These are phyloP conservation scores for Apiospora sp. DNA, from an alignment of 2,329 filamentous ascomycete genomes.

Conservation along the genomic window DNA sequence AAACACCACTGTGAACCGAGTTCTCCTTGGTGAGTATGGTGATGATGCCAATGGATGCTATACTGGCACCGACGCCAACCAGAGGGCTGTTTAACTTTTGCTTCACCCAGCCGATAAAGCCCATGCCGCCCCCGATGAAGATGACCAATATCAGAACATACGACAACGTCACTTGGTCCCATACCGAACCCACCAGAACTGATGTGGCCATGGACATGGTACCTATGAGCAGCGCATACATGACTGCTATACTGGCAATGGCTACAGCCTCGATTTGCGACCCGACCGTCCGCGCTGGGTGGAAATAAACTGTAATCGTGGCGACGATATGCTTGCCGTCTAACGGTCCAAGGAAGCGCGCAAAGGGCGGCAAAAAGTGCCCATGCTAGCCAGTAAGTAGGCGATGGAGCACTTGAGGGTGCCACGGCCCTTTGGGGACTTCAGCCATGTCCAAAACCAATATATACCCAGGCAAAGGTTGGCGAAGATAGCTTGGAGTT, in stretches of 20 bases:
- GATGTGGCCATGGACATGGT: conserved; percentile 90
- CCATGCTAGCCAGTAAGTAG: conserved; percentile 85
- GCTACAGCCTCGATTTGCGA: conserved; percentile 89
- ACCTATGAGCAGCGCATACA: conserved; percentile 79
- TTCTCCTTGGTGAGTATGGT: conserved; percentile 92
- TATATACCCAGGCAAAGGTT: conserved; percentile 48
- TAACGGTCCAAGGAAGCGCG: conserved; percentile 77
- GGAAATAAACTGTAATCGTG: conserved; percentile 94
- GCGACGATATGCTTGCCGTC: conserved; percentile 95
- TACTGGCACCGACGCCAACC: conserved; percentile 84
- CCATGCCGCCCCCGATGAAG: conserved; percentile 86
- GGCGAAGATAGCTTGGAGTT: conserved; percentile 44
- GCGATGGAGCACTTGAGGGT: conserved; percentile 92
- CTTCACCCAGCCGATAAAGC: conserved; percentile 89
- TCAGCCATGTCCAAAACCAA: conserved; percentile 65
- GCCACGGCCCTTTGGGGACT: conserved; percentile 77
- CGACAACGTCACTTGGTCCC: conserved; percentile 73
- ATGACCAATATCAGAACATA: conserved; percentile 82
- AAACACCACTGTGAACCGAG: conserved; percentile 80
- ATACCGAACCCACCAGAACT: conserved; percentile 74
- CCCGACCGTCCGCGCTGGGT: conserved; percentile 84
- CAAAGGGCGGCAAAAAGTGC: conserved; percentile 82
- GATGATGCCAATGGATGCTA: conserved; percentile 88
- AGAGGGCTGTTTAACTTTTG: conserved; percentile 79
- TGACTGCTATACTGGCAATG: conserved; percentile 78